Percentiles rank a stretch among this genome's conserved stretches.
phyloP scores from a whole-genome alignment of 1,284 basidiomycete species.

The Rhodotorula sp. region DNA sequence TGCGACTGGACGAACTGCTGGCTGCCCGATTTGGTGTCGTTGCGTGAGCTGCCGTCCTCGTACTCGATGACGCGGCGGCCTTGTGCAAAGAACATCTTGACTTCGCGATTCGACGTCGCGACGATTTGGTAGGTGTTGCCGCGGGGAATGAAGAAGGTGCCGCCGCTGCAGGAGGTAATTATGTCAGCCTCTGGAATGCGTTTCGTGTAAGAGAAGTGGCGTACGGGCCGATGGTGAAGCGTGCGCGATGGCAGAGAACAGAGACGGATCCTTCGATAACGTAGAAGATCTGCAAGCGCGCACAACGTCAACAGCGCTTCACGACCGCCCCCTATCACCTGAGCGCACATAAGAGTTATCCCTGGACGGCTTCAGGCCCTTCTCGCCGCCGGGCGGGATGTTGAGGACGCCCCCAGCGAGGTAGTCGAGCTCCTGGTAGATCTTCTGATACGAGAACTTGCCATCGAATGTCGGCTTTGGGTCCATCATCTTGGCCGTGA shows the following conservation, averaged over 20 bases:
- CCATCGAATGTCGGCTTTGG: conserved; percentile 48
- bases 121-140: conserved; percentile 88
- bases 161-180: conserved; percentile 8
- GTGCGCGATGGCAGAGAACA: conserved; percentile 75
- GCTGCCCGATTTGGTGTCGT: conserved; percentile 26
- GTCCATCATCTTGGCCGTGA: conserved; percentile 54
- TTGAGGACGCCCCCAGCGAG: conserved; percentile 84
- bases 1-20: conserved; percentile 9
- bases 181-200: not conserved
- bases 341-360: conserved; percentile 94
- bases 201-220: conserved; percentile 52
- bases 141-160: conserved; percentile 46
- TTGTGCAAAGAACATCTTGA: conserved; percentile 87
- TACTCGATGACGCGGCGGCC: conserved; percentile 33
- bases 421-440: conserved; percentile 90
- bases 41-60: conserved; percentile 20
- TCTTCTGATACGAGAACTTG: conserved; percentile 83
- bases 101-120: conserved; percentile 77
- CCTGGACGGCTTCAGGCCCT: conserved; percentile 82
- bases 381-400: conserved; percentile 72
- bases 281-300: conserved; percentile 69
- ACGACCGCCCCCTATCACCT: not conserved
- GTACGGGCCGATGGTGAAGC: conserved; percentile 72
- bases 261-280: conserved; percentile 83
- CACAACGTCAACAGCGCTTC: not conserved